These are phyloP conservation scores for Phytophthora podocarpi DNA, from an alignment of 352 stramenopile genomes.

Conservation along the genomic window DNA sequence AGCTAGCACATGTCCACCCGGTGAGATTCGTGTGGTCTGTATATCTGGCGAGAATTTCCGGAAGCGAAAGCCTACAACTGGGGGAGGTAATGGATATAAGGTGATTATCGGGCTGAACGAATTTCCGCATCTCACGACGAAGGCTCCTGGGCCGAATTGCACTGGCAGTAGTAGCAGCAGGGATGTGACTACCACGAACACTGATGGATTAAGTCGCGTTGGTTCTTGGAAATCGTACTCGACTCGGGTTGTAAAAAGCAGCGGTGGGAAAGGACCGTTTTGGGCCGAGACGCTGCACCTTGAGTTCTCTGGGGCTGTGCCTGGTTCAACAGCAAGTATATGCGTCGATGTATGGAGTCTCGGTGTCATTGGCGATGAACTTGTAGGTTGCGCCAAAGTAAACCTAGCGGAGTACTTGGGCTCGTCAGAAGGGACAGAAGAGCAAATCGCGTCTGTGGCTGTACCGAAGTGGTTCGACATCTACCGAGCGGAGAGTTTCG, in stretches of 20 bases:
- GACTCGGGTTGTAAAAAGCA: slow-evolving; percentile 63
- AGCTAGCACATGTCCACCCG: slow-evolving; percentile 69
- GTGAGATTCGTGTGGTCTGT: slow-evolving; percentile 83
- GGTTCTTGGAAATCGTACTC: slow-evolving; percentile 70
- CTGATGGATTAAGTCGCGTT: slow-evolving; percentile 53
- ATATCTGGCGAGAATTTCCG: slow-evolving; percentile 60
- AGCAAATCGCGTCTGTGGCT: slow-evolving; percentile 70
- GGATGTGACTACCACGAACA: slow-evolving; percentile 28
- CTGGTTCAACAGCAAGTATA: slow-evolving; percentile 71
- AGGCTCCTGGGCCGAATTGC: slow-evolving; percentile 29
- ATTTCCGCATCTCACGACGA: slow-evolving; percentile 71
- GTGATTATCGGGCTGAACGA: slow-evolving; percentile 74
- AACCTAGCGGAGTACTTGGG: slow-evolving; percentile 77
- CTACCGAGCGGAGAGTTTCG: slow-evolving; percentile 56
- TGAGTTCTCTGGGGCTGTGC: slow-evolving; percentile 78
- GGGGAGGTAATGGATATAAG: slow-evolving; percentile 62
- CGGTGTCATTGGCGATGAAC: slow-evolving; percentile 79
- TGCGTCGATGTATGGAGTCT: slow-evolving; percentile 82
- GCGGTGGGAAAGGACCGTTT: slow-evolving; percentile 54
- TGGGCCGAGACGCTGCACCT: slow-evolving; percentile 83
- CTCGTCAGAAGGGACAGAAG: slow-evolving; percentile 59
- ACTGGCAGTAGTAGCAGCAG: slow-evolving; percentile 24
- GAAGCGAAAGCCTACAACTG: slow-evolving; percentile 39
- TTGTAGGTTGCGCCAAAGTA: slow-evolving; percentile 77
- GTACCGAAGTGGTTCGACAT: slow-evolving; percentile 85